phyloP scores from a whole-genome alignment of 1,139 yeast genomes.

The Kurtzmaniella quercitrusa region DNA sequence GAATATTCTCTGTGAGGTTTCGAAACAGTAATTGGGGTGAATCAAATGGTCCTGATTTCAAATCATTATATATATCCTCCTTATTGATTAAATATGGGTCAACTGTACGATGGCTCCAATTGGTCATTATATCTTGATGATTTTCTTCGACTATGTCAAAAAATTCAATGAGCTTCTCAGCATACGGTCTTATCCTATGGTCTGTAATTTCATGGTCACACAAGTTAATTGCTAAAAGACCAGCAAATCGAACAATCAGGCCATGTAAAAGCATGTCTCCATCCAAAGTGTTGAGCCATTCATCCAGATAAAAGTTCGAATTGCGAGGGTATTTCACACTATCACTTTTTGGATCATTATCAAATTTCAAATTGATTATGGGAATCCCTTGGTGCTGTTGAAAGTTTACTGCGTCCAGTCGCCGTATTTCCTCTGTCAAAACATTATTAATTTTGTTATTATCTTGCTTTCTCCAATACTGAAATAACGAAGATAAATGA shows the following conservation, averaged over 20 bases:
- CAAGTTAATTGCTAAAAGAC: constrained; percentile 32
- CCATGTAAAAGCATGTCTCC: constrained; percentile 30
- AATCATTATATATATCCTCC: constrained; percentile 20
- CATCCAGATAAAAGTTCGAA: constrained; percentile 32
- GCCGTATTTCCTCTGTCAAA: constrained; percentile 22
- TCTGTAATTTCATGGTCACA: constrained; percentile 44
- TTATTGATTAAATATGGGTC: constrained; percentile 20
- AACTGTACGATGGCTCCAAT: constrained; percentile 22
- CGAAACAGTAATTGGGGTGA: constrained; percentile 2
- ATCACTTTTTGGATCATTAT: constrained; percentile 27
- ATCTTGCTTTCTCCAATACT: constrained; percentile 37
- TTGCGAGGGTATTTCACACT: constrained; percentile 30
- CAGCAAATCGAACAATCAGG: constrained; percentile 35
- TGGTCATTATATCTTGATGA: constrained; percentile 11
- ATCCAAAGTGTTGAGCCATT: constrained; percentile 33
- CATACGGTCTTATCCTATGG: constrained; percentile 23
- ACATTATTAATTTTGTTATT: constrained; percentile 28
- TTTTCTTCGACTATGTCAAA: constrained; percentile 16
- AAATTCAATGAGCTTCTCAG: constrained; percentile 15
- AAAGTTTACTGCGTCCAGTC: constrained; percentile 30
- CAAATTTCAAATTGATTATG: constrained; percentile 31
- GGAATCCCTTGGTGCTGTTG: constrained; percentile 34
- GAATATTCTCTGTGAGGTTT: neutral
- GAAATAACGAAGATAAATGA: constrained; percentile 27
- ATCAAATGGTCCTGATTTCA: constrained; percentile 7